Percentiles rank a stretch among this genome's conserved stretches.
These are phyloP conservation scores for Annulohypoxylon bovei DNA, from an alignment of 495 filamentous ascomycete genomes.

Conservation along the genomic window DNA sequence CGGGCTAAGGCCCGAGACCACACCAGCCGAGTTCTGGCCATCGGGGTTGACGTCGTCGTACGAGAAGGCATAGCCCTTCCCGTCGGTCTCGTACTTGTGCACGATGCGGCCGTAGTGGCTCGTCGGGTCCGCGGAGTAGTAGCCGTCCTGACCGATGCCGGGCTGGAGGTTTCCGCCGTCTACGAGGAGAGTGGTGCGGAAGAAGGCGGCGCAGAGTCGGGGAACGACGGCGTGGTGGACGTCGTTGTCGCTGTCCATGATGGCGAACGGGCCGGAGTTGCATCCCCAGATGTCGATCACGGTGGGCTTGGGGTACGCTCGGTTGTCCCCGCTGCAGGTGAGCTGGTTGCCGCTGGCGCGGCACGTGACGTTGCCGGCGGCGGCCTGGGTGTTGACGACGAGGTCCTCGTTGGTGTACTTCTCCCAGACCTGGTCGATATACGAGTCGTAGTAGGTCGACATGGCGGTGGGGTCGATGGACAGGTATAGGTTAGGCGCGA, in stretches of 20 bases:
- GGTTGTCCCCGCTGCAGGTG: slow-evolving; percentile 52
- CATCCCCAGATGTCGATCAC: slow-evolving; percentile 58
- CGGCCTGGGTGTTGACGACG: slow-evolving; percentile 52
- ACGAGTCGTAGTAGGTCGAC: slow-evolving; percentile 49
- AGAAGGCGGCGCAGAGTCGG: slow-evolving; percentile 58
- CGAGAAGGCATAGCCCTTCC: slow-evolving; percentile 58
- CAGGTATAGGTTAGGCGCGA: slow-evolving; percentile 51
- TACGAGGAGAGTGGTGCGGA: slow-evolving; percentile 53
- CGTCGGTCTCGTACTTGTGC: slow-evolving; percentile 54
- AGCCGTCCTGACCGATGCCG: slow-evolving; percentile 29
- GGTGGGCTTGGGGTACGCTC: slow-evolving; percentile 51
- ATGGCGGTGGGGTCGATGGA: slow-evolving; percentile 45
- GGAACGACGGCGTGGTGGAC: slow-evolving; percentile 55
- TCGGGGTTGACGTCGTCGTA: slow-evolving; percentile 61
- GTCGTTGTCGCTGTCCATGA: slow-evolving; percentile 47
- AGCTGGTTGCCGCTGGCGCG: slow-evolving; percentile 47
- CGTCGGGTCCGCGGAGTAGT: slow-evolving; percentile 50
- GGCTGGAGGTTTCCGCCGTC: slow-evolving; percentile 55
- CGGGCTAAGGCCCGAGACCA: slow-evolving; percentile 41
- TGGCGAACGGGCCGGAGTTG: slow-evolving; percentile 59
- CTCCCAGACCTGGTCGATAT: slow-evolving; percentile 55
- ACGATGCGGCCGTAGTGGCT: slow-evolving; percentile 58
- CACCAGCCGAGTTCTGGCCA: slow-evolving; percentile 49
- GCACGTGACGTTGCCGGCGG: slow-evolving; percentile 52
- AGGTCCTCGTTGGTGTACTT: slow-evolving; percentile 50